Conservation (phyloP, 2,329 filamentous ascomycete species). For the Hymenoscyphus linearis region DNA sequence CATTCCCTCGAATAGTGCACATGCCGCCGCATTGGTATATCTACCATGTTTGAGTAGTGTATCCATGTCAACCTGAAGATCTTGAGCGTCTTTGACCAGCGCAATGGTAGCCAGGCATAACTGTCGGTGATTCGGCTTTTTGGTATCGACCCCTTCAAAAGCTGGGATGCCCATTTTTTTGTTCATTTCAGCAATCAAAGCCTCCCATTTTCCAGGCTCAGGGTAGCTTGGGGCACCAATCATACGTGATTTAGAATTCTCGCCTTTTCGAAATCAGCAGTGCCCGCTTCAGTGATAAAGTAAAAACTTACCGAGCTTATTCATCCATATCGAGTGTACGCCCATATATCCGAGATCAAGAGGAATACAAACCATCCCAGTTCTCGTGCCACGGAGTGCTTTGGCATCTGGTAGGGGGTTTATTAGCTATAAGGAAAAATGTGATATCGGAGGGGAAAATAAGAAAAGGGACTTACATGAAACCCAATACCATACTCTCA, state of each 20-base stretch:
- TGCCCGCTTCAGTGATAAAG: background rate
- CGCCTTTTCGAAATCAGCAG: conserved; percentile 35
- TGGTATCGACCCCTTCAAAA: conserved; percentile 59
- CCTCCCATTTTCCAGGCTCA: conserved; percentile 52
- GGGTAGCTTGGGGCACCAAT: conserved; percentile 38
- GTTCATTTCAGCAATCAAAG: conserved; percentile 58
- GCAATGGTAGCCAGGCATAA: conserved; percentile 70
- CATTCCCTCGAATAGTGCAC: conserved; percentile 69
- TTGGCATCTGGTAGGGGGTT: conserved; percentile 47
- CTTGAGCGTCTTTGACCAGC: conserved; percentile 55
- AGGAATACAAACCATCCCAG: conserved; percentile 63
- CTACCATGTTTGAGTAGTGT: conserved; percentile 41
- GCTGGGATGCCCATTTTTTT: conserved; percentile 55
- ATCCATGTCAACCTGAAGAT: conserved; percentile 41
- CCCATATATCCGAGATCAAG: conserved; percentile 74
- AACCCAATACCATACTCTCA: conserved; percentile 74
- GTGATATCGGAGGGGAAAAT: too few relatives aligned
- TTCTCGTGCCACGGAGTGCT: conserved; percentile 46
- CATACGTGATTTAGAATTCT: conserved; percentile 44
- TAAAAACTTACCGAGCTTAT: conserved; percentile 52
- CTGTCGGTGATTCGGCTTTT: conserved; percentile 64
- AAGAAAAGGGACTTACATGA: conserved; percentile 45
- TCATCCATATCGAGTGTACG: conserved; percentile 66
- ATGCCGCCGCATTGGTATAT: conserved; percentile 73
- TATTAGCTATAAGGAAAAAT: background rate